phyloP scores from a whole-genome alignment of 345 rosid genomes.

The Dipteronia dyeriana region DNA sequence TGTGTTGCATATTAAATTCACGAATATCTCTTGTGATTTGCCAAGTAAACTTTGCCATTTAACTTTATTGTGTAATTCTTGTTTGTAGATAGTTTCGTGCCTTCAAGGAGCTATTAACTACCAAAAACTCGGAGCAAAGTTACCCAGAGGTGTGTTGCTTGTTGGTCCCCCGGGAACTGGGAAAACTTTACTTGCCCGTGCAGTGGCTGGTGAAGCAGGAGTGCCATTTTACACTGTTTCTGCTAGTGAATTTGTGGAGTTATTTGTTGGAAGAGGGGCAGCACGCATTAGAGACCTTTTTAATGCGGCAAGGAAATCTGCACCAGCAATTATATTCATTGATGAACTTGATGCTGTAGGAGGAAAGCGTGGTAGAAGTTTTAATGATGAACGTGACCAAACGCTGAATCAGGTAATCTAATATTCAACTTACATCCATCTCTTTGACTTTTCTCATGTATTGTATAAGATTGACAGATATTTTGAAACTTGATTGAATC shows the following conservation, averaged over 20 bases:
- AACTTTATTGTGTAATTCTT: constrained; percentile 21
- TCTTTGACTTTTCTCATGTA: not conserved
- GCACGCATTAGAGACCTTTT: constrained; percentile 94
- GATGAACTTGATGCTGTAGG: constrained; percentile 99
- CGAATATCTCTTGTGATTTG: not conserved
- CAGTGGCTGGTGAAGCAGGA: constrained; percentile 97
- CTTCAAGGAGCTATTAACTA: constrained; percentile 90
- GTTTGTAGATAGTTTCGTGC: constrained; percentile 84
- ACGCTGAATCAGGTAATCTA: constrained; percentile 81
- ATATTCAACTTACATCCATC: constrained; percentile 4
- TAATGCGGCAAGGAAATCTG: constrained; percentile 68
- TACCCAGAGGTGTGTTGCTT: constrained; percentile 88
- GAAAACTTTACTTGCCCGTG: constrained; percentile 92
- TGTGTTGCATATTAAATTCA: not conserved
- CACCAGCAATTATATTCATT: constrained; percentile 90
- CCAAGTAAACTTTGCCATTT: not conserved
- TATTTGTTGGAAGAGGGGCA: constrained; percentile 99
- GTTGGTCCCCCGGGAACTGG: constrained; percentile 99
- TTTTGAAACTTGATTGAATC: constrained; percentile 2
- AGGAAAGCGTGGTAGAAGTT: constrained; percentile 96
- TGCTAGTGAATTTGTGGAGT: constrained; percentile 95
- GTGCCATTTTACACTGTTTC: constrained; percentile 93
- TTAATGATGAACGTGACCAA: constrained; percentile 96
- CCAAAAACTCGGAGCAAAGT: constrained; percentile 79
- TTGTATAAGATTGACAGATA: not conserved